A percentile compares a stretch with the other conserved stretches of the same genome.
phyloP scores from a whole-genome alignment of 768 basidiomycete genomes.

The Lyophyllum decastes region DNA sequence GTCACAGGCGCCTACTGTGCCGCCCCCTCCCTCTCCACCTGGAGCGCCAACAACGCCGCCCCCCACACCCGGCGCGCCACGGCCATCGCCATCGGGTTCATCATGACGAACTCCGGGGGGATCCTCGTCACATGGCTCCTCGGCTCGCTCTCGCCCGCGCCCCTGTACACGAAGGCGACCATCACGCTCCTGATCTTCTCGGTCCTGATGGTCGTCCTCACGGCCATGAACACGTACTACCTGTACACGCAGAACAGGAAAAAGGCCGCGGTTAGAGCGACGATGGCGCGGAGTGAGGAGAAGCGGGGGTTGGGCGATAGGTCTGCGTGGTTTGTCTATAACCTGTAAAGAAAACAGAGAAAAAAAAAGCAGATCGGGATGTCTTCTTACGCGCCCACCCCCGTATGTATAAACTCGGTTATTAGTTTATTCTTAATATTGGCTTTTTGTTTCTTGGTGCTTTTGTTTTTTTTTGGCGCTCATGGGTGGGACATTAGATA shows the following conservation, averaged over 20 bases:
- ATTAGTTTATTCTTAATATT: not conserved
- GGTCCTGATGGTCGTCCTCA: constrained; percentile 36
- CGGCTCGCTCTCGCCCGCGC: constrained; percentile 49
- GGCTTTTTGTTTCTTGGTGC: too few species aligned
- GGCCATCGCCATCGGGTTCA: constrained; percentile 56
- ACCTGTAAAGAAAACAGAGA: constrained; percentile 26
- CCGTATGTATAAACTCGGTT: not conserved
- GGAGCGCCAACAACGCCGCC: constrained; percentile 63
- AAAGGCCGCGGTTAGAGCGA: constrained; percentile 40
- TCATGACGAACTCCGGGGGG: constrained; percentile 59
- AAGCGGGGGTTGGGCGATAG: constrained; percentile 44
- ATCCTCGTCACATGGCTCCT: constrained; percentile 65
- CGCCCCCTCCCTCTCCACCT: constrained; percentile 55
- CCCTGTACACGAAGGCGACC: constrained; percentile 51
- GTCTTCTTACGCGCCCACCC: too few species aligned
- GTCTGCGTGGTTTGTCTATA: constrained; percentile 58
- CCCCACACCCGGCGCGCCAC: constrained; percentile 61
- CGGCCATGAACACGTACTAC: constrained; percentile 39
- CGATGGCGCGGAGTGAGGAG: constrained; percentile 34
- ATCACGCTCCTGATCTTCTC: constrained; percentile 42
- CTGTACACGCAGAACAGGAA: constrained; percentile 43
- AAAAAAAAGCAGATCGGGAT: too few species aligned
- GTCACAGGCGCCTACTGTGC: constrained; percentile 53
- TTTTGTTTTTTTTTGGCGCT: not conserved
- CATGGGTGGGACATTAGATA: not conserved